Evolutionary conservation across 306 rosid genomes (phyloP), one percentile per base, ranked within the genome.

Genomic region (Albizia julibrissin): DNA sequence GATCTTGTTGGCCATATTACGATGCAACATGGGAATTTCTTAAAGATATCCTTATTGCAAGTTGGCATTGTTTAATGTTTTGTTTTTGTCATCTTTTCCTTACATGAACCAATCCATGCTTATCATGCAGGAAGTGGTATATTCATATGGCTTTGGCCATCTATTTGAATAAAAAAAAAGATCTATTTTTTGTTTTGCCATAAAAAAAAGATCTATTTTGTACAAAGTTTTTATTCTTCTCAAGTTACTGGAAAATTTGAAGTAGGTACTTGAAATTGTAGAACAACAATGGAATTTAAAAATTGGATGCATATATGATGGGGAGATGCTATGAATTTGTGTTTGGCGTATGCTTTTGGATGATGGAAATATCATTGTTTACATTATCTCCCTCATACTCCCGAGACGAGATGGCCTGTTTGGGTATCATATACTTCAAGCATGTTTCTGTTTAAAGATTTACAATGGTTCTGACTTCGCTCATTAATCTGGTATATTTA

Each of bases 1-100:
- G 93, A 90, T 87, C 83, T 94, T 26, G 97, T 91, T 59, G 89
- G 89, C 69, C 98, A 94, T 81, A 61, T 91, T 78, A 93, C 96
- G 39, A 87, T 85, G 3, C 98, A 93, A 22, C 98, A 94, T 79
- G 94, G 92, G 80, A 91, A 87, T 64, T 87, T 94, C 43, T 85
- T 94, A 47, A 94, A 91, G 85, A 94, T 94, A 93, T 92, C 98
- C 97, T 94, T 84, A 33, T 83, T 58, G 72, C 84, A 16, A 61
- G n/a, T 74, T 61, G 71, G n/a, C 62, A 81, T 61, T 70, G 42
- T 65, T 47, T 76, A 1, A 16, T 29, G 33, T n/a, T 31, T 74
- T 34, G n/a, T 71, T 78, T 65, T 15, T 76, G 62, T 19, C 77
- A 50, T 67, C 74, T 54, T 14, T 5, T 85, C 47, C 58, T 68